Base-by-base conservation (phyloP, 305 asterid genomes). In the Fraxinus baroniana region DNA sequence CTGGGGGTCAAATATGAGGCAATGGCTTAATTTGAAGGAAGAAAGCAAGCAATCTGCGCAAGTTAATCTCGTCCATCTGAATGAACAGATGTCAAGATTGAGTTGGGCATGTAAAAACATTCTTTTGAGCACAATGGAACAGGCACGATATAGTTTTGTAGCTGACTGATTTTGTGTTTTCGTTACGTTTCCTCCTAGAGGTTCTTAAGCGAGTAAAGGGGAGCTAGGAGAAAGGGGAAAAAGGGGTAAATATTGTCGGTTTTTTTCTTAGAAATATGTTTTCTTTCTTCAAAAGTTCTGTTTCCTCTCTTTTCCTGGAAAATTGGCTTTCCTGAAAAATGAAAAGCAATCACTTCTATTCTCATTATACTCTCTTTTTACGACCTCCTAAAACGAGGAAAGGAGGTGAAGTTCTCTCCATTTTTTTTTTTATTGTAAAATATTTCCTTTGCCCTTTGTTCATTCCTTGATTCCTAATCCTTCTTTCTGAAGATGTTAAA, bases 51-150 rank as follows among this genome's bases (percentile, higher is more conserved):
- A 77, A 84, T 83, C 57, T 37, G 92, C 97, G 0, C 39, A 70
- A 82, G 46, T 10, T 35, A 88, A 90, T 81, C 37, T 87, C 20
- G 76, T 49, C 26, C 9, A 49, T 64, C 75, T 95, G 77, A 82
- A 79, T 57, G 93, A 90, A 28, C 87, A 88, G 83, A 90, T 95
- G 97, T 85, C 85, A 35, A 84, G 78, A 24, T 33, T 83, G 35
- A 97, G 99, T 15, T 94, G 97, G 99, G 88, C 87, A 73, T 93
- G 93, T 81, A 90, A 82, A 78, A 91, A 92, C 86, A 84, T 95
- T 78, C 99, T 94, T 5, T 81, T 93, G 85, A 95, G 92, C 92
- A 83, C 89, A 9, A 81, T 66, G 24, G 99, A 95, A 89, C 97
- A 90, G 78, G 90, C 87, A 49, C 85, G 94, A 77, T 95, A 92